Evolutionary conservation across 257 asterid genomes (phyloP).

Genomic region (Forsythia suspensa): DNA sequence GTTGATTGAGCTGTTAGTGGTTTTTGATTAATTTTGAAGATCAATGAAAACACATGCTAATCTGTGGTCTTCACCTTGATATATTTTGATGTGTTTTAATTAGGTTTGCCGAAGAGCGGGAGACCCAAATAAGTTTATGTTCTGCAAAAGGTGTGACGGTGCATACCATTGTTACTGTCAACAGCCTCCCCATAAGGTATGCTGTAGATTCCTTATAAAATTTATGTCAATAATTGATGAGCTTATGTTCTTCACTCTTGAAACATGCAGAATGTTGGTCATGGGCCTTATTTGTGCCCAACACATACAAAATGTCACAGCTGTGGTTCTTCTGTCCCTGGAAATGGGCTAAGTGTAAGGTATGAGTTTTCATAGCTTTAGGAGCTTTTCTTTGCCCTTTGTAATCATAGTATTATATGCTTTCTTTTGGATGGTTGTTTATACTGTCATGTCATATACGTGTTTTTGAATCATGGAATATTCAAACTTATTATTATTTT

Average conservation of each 20-base stretch:
- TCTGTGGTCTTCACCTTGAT: background rate
- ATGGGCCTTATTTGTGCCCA: conserved; percentile 4
- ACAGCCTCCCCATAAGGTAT: conserved; percentile 99
- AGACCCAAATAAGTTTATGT: conserved; percentile 92
- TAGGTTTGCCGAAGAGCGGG: conserved; percentile 92
- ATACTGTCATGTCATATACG: background rate
- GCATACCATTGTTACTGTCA: conserved; percentile 95
- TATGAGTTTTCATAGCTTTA: conserved; percentile 14
- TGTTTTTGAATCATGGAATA: background rate
- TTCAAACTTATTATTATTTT: background rate
- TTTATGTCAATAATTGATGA: background rate
- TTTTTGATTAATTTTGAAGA: conserved; percentile 15
- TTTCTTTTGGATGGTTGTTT: background rate
- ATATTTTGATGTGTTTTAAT: conserved; percentile 17
- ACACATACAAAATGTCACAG: conserved; percentile 65
- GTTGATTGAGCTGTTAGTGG: background rate
- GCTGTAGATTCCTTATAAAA: conserved; percentile 11
- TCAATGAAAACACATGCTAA: conserved; percentile 4
- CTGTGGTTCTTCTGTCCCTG: conserved; percentile 90
- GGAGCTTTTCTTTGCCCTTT: background rate
- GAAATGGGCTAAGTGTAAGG: conserved; percentile 96
- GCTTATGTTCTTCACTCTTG: background rate
- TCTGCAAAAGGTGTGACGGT: conserved; percentile 96
- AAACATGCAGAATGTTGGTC: background rate
- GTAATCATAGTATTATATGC: background rate